Conservation (phyloP, 768 basidiomycete genomes). For the Kwoniella botswanensis region DNA sequence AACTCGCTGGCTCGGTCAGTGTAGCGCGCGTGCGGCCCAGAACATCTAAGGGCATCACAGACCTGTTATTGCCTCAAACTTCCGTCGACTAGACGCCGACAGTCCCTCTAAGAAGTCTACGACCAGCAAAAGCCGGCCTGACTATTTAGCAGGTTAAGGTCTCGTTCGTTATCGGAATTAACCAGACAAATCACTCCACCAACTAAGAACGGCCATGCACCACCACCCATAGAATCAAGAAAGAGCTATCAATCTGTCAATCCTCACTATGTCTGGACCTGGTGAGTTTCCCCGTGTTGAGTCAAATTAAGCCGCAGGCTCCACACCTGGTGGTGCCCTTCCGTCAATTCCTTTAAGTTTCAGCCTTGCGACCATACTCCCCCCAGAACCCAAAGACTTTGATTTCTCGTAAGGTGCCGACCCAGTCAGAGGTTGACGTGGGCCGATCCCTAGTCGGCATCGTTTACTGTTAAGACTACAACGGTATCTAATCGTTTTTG, state of each 20-base stretch:
- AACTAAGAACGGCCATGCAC: slow-evolving; percentile 90
- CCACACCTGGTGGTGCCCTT: slow-evolving; percentile 79
- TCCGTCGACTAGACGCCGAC: slow-evolving; percentile 78
- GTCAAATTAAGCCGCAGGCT: slow-evolving; percentile 85
- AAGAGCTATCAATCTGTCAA: slow-evolving; percentile 84
- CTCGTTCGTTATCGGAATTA: slow-evolving; percentile 95
- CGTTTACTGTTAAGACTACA: slow-evolving; percentile 85
- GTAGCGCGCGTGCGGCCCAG: slow-evolving; percentile 86
- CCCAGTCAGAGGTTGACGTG: slow-evolving; percentile 72
- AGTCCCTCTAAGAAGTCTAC: slow-evolving; percentile 85
- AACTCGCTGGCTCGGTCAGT: slow-evolving; percentile 87
- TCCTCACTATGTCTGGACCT: slow-evolving; percentile 77
- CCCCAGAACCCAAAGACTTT: slow-evolving; percentile 88
- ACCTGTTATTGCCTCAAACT: slow-evolving; percentile 91
- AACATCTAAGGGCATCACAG: slow-evolving; percentile 90
- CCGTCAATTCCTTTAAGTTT: slow-evolving; percentile 84
- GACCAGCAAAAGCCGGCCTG: slow-evolving; percentile 75
- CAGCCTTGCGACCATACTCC: slow-evolving; percentile 73
- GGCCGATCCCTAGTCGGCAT: slow-evolving; percentile 78
- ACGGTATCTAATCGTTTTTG: slow-evolving; percentile 83
- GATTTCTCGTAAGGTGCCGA: slow-evolving; percentile 84
- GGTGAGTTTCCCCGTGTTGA: slow-evolving; percentile 75
- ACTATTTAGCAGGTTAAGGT: slow-evolving; percentile 93
- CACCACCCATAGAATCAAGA: slow-evolving; percentile 84
- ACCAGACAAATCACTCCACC: slow-evolving; percentile 93